Conservation (phyloP, 805 yeast genomes). For the Myxozyma neotropica region DNA sequence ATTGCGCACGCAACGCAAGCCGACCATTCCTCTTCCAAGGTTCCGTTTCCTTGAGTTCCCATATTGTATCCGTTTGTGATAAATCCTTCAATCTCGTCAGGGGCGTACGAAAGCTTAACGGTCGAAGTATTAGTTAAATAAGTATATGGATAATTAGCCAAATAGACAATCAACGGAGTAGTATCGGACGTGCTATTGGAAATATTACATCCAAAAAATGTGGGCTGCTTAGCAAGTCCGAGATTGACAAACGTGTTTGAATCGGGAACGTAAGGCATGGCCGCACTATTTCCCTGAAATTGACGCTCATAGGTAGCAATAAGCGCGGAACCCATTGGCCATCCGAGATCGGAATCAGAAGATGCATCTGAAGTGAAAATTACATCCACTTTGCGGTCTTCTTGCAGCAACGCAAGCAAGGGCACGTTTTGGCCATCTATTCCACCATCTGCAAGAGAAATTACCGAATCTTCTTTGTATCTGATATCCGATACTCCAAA, state of each 20-base stretch:
- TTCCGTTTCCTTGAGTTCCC: constrained; percentile 64
- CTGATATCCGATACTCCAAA: constrained; percentile 35
- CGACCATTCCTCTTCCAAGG: constrained; percentile 68
- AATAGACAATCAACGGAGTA: constrained; percentile 61
- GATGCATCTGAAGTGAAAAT: constrained; percentile 68
- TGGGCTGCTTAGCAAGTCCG: constrained; percentile 62
- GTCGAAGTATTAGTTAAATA: constrained; percentile 74
- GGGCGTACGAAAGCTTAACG: constrained; percentile 61
- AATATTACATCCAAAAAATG: constrained; percentile 80
- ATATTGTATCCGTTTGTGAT: constrained; percentile 75
- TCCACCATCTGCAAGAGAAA: constrained; percentile 74
- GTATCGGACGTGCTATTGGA: constrained; percentile 43
- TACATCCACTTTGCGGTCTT: constrained; percentile 62
- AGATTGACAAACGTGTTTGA: constrained; percentile 50
- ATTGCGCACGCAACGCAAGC: constrained; percentile 83
- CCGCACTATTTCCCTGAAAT: constrained; percentile 47
- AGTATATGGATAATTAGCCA: constrained; percentile 71
- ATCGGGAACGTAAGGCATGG: constrained; percentile 68
- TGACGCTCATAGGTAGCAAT: constrained; percentile 51
- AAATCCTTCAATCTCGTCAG: constrained; percentile 59
- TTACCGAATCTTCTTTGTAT: constrained; percentile 13
- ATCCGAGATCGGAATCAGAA: constrained; percentile 58
- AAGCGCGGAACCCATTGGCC: constrained; percentile 73
- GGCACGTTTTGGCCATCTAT: constrained; percentile 78
- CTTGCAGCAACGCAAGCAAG: constrained; percentile 62